A percentile compares a stretch with the other conserved stretches of the same genome.
Evolutionary conservation across 257 asterid genomes (phyloP).

Genomic region (Scutellaria barbata): DNA sequence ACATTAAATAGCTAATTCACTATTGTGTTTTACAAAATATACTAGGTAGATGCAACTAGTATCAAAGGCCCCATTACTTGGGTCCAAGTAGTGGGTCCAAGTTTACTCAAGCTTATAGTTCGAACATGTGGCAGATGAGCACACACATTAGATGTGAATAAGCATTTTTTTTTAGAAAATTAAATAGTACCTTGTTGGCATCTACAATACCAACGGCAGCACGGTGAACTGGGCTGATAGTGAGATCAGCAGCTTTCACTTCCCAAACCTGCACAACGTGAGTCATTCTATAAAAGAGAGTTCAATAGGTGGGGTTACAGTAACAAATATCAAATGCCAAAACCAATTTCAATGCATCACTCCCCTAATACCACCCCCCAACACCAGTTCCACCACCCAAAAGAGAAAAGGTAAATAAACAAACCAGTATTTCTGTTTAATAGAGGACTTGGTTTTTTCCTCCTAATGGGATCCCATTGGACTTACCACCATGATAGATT

Average conservation of each 20-base stretch:
- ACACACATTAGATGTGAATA: neutral
- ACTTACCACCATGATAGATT: neutral
- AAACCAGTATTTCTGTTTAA: neutral
- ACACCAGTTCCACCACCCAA: neutral
- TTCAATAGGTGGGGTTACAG: too few species aligned
- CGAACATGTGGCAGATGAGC: neutral
- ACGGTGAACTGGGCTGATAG: slow-evolving; percentile 93
- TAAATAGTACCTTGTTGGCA: slow-evolving; percentile 62
- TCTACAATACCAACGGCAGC: slow-evolving; percentile 93
- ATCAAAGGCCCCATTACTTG: slow-evolving; percentile 1
- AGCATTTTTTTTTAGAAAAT: neutral
- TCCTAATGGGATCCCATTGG: neutral
- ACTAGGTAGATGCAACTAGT: neutral
- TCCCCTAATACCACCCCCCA: too few species aligned
- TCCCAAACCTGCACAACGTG: slow-evolving; percentile 80
- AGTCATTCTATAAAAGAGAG: neutral
- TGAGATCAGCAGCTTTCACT: slow-evolving; percentile 98
- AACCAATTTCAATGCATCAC: too few species aligned
- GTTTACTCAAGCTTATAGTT: slow-evolving; percentile 17
- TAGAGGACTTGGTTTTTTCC: neutral
- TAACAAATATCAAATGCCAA: too few species aligned
- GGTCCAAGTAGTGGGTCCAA: neutral
- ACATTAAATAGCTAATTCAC: neutral
- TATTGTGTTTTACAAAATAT: slow-evolving; percentile 3
- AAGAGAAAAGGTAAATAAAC: neutral